These are phyloP conservation scores for Crinitomyces ghanaensis DNA, from an alignment of 805 yeast species.

Conservation along the genomic window DNA sequence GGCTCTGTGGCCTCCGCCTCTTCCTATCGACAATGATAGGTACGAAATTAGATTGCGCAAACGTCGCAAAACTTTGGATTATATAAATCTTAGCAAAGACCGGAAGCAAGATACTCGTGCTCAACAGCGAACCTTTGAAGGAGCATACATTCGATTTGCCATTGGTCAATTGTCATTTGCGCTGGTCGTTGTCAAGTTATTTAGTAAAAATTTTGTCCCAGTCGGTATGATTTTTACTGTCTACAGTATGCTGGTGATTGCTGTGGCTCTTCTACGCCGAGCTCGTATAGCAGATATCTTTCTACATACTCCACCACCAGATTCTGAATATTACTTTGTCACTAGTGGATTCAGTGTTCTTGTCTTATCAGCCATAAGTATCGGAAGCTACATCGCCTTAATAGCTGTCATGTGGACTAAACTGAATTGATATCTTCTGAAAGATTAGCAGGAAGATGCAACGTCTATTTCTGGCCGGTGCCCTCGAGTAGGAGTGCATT, in stretches of 20 bases:
- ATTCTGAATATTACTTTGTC: conserved; percentile 34
- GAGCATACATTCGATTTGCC: conserved; percentile 68
- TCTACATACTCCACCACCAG: conserved; percentile 12
- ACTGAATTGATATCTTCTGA: too few relatives aligned
- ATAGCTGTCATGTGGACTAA: conserved; percentile 31
- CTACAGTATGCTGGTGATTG: conserved; percentile 40
- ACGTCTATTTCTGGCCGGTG: too few relatives aligned
- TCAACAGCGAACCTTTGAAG: conserved; percentile 74
- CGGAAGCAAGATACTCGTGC: conserved; percentile 28
- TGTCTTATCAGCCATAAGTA: conserved; percentile 39
- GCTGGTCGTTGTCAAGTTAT: conserved; percentile 51
- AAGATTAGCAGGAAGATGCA: too few relatives aligned
- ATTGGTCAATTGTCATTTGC: conserved; percentile 56
- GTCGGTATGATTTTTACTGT: conserved; percentile 55
- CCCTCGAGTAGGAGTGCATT: too few relatives aligned
- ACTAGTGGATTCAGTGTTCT: conserved; percentile 55
- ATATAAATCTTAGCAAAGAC: conserved; percentile 2
- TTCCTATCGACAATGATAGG: too few relatives aligned
- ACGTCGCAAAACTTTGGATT: conserved; percentile 4
- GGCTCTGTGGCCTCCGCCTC: too few relatives aligned
- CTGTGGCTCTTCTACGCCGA: conserved; percentile 28
- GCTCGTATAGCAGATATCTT: conserved; percentile 26
- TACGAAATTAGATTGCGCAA: too few relatives aligned
- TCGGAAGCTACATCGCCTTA: conserved; percentile 39
- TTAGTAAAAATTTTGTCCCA: conserved; percentile 50